Evolutionary conservation across 129 eudicot species (phyloP), one percentile per base, ranked within the genome.

Genomic region (Flaveria linearis): DNA sequence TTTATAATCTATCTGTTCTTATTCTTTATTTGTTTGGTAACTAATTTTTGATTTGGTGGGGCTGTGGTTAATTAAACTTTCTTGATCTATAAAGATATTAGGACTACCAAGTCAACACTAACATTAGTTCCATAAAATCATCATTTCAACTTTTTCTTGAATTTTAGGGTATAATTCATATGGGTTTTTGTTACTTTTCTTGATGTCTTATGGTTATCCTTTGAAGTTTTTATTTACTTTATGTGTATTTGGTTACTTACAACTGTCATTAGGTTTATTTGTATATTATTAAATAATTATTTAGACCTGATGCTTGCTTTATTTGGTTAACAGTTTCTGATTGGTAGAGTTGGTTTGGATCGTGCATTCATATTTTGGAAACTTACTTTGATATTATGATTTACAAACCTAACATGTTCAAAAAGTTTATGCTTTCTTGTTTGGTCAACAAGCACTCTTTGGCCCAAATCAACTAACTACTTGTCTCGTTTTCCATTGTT

Each of bases 21-120:
- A 46, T 56, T 20, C 57, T 22, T 53, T 53, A 13, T 76, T 67
- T 57, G 68, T 67, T 46, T 70, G 55, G 72, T 78, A 3, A 17
- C 43, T 45, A 30, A 70, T 70, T 28, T 16, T 58, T 58, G 23
- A 69, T 46, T 57, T 57, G 62, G 64, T 45, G 81, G 51, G 57
- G 69, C 42, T 65, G 33, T 28, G 33, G 33, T 30, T 4, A 4
- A 30, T 30, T 30, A 30, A 30, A 30, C 36, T 30, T 30, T 30
- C 36, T 30, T 30, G 36, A 3, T 30, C 36, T 30, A 30, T 30
- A 30, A 65, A 57, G 69, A 28, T 78, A 17, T 45, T 23, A 30
- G n/a, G 60, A 26, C 28, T 30, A 42, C 56, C 50, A 69, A 45
- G 70, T 77, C 75, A 52, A 68, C 25, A 12, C 39, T 46, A 33